Base-by-base conservation (phyloP, 2,329 filamentous ascomycete genomes). In the Sporothrix luriei region DNA sequence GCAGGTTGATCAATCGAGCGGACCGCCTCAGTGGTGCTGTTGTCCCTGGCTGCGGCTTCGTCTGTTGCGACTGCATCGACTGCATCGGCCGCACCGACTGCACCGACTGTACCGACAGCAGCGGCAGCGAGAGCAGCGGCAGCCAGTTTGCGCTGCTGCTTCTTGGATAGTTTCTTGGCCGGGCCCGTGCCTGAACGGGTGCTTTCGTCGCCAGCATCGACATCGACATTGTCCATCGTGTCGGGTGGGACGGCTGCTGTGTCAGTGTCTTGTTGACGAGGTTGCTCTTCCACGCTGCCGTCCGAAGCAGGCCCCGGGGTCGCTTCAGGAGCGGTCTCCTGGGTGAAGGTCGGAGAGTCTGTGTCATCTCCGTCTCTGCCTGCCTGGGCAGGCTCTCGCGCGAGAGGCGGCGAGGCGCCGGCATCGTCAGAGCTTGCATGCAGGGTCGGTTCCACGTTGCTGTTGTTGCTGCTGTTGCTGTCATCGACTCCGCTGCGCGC, bases 161-260 rank as follows among this genome's bases (percentile, higher is more conserved):
- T 71, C 68, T 71, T 71, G 19, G 68, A 57, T 10, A 71, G 70
- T 46, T 71, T 71, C 62, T 71, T 71, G 61, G 54, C 70, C 26
- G 57, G 55, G 33, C 54, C 40, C 9, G 40, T 21, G 59, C 43
- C 14, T 2, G 29, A 11, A 3, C 11, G 2, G 40, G 11, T 43
- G 40, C 11, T 16, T 43, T 13, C 14, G 40, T 43, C 14, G 40
- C 11, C 40, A 3, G 38, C 10, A 10, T 40, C 10, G 14, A 7
- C 4, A 4, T 5, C 43, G 24, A 21, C 57, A 38, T 54, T 55
- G 26, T 62, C 54, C 64, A 67, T 67, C 59, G 68, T 33, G 51
- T 67, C n/a, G 26, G 66, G 16, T 26, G 40, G 29, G 4, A 2
- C n/a, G 24, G 7, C 19, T 43, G 40, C 13, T 51, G n/a, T n/a